A percentile compares a stretch with the other conserved stretches of the same genome.
These are phyloP conservation scores for Amaranthus hypochondriacus DNA, from an alignment of 148 eudicot species.

Conservation along the genomic window DNA sequence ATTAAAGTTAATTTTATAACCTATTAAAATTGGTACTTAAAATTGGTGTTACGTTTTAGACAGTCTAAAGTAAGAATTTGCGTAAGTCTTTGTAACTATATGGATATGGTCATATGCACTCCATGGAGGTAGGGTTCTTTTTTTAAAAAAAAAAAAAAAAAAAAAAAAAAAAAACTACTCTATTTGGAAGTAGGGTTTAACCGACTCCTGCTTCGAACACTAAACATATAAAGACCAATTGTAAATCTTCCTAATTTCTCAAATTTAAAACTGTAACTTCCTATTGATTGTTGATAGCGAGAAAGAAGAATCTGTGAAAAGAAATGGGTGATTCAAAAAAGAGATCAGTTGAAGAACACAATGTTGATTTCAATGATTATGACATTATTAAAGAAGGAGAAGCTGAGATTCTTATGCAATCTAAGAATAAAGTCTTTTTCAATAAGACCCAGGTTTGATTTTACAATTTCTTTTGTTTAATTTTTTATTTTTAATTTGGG, in stretches of 20 bases:
- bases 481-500: constrained; percentile 1
- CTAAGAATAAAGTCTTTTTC: constrained; percentile 79
- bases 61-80: too few species aligned
- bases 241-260: background rate
- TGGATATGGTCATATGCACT: too few species aligned
- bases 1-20: too few species aligned
- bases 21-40: too few species aligned
- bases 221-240: too few species aligned
- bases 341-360: constrained; percentile 35
- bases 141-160: too few species aligned
- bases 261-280: background rate
- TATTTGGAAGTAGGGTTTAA: too few species aligned
- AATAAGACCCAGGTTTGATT: constrained; percentile 81
- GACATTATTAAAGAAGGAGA: constrained; percentile 84
- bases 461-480: background rate
- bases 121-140: too few species aligned
- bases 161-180: too few species aligned
- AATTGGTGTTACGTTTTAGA: too few species aligned
- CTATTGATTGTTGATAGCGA: background rate
- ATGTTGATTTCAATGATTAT: constrained; percentile 59
- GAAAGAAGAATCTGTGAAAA: background rate
- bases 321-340: constrained; percentile 54
- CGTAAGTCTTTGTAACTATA: too few species aligned
- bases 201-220: too few species aligned
- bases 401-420: constrained; percentile 94